These are phyloP conservation scores for Cryoendolithus antarcticus DNA, from an alignment of 2,329 filamentous ascomycete genomes.

Conservation along the genomic window DNA sequence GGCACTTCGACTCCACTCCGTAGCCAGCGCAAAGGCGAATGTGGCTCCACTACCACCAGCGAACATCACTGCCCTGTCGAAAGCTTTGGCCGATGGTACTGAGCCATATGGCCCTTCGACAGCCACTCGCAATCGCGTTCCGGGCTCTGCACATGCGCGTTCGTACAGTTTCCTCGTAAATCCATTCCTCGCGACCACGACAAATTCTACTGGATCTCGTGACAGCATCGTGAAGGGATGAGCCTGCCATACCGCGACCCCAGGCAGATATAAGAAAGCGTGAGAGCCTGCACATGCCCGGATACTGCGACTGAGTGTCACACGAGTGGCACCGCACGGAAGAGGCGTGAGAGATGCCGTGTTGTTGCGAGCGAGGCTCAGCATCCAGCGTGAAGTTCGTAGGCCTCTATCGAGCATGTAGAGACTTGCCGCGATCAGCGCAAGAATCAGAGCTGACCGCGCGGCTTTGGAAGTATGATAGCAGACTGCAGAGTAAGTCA, in stretches of 20 bases:
- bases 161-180: constrained; percentile 12
- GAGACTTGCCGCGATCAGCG: constrained; percentile 8
- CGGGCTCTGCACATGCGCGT: constrained; percentile 9
- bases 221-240: constrained; percentile 16
- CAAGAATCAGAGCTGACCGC: constrained; percentile 12
- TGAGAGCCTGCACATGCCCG: constrained; percentile 10
- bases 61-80: constrained; percentile 46
- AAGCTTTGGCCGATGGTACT: constrained; percentile 35
- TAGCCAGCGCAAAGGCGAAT: constrained; percentile 43
- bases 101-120: constrained; percentile 20
- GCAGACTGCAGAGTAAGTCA: constrained; percentile 6
- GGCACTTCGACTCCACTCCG: constrained; percentile 29
- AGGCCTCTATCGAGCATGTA: constrained; percentile 12
- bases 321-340: constrained; percentile 8
- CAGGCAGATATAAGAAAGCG: constrained; percentile 15
- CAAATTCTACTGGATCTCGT: constrained; percentile 9
- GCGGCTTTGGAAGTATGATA: constrained; percentile 11
- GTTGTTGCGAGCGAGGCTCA: constrained; percentile 7
- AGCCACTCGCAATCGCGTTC: constrained; percentile 7
- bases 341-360: constrained; percentile 12
- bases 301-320: constrained; percentile 10
- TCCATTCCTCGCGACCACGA: constrained; percentile 12
- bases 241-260: constrained; percentile 7
- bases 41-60: constrained; percentile 50
- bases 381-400: constrained; percentile 10